These are phyloP conservation scores for Metarhizium rileyi DNA, from an alignment of 2,329 filamentous ascomycete genomes.

Conservation along the genomic window DNA sequence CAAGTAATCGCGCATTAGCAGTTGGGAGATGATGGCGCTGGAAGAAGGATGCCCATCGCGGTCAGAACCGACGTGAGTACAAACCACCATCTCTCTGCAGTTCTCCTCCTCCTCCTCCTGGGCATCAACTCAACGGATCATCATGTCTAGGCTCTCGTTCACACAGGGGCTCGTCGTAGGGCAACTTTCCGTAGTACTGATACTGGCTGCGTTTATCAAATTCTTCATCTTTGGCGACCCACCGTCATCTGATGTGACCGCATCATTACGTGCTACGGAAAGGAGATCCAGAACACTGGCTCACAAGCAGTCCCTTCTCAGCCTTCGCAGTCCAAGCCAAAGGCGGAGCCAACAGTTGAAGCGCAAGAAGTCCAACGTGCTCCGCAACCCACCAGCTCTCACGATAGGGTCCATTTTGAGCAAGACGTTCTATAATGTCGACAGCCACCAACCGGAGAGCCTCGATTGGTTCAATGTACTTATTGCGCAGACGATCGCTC, in stretches of 20 bases:
- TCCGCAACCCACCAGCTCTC: slow-evolving; percentile 62
- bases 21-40: slow-evolving; percentile 22
- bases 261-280: slow-evolving; percentile 64
- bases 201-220: slow-evolving; percentile 93
- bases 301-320: slow-evolving; percentile 65
- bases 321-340: slow-evolving; percentile 39
- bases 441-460: slow-evolving; percentile 91
- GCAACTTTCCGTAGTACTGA: slow-evolving; percentile 81
- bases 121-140: not conserved
- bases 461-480: slow-evolving; percentile 99
- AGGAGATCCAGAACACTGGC: slow-evolving; percentile 63
- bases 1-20: not conserved
- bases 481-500: slow-evolving; percentile 90
- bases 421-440: slow-evolving; percentile 96
- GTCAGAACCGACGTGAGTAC: slow-evolving; percentile 38
- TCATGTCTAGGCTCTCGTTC: slow-evolving; percentile 62
- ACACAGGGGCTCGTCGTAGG: slow-evolving; percentile 89
- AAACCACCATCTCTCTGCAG: not conserved
- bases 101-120: too few relatives aligned
- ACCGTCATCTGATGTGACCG: slow-evolving; percentile 71
- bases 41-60: slow-evolving; percentile 31
- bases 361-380: slow-evolving; percentile 61
- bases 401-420: slow-evolving; percentile 90
- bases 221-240: slow-evolving; percentile 99
- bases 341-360: slow-evolving; percentile 37